These are phyloP conservation scores for Globisporangium middletonii DNA, from an alignment of 352 stramenopile species.

Conservation along the genomic window DNA sequence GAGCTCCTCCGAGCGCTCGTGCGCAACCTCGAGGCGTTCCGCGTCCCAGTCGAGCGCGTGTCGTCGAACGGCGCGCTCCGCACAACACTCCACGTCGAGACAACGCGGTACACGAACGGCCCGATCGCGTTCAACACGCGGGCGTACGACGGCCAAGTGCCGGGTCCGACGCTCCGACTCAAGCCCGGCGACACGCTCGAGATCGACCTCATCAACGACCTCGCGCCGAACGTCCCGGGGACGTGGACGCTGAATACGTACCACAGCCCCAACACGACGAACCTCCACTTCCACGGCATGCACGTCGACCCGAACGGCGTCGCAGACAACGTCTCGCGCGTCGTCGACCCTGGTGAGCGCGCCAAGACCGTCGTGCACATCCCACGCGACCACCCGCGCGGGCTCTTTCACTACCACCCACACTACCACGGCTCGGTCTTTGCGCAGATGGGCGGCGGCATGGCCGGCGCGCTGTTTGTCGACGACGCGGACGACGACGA, in stretches of 20 bases:
- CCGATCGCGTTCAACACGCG: constrained; percentile 72
- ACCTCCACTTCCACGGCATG: constrained; percentile 79
- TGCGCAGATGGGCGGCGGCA: constrained; percentile 69
- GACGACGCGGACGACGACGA: constrained; percentile 34
- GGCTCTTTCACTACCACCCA: constrained; percentile 82
- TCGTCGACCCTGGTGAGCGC: constrained; percentile 40
- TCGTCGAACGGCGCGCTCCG: constrained; percentile 53
- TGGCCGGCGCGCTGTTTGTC: constrained; percentile 61
- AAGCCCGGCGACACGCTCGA: constrained; percentile 55
- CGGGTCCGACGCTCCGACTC: constrained; percentile 55
- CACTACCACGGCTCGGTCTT: constrained; percentile 76
- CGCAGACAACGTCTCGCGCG: constrained; percentile 74
- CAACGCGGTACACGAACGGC: constrained; percentile 37
- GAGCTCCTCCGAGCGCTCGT: constrained; percentile 20
- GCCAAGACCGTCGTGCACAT: constrained; percentile 48
- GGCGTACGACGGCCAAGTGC: constrained; percentile 50
- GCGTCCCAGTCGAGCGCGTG: constrained; percentile 25
- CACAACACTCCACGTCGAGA: constrained; percentile 40
- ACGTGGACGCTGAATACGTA: constrained; percentile 50
- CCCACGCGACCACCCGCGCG: constrained; percentile 53
- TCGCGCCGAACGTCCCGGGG: constrained; percentile 33
- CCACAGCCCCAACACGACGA: constrained; percentile 71
- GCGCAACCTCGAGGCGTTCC: constrained; percentile 29
- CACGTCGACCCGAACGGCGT: constrained; percentile 74
- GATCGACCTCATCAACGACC: constrained; percentile 50